These are phyloP conservation scores for Meyerozyma sp. DNA, from an alignment of 1,139 yeast species.

Conservation along the genomic window DNA sequence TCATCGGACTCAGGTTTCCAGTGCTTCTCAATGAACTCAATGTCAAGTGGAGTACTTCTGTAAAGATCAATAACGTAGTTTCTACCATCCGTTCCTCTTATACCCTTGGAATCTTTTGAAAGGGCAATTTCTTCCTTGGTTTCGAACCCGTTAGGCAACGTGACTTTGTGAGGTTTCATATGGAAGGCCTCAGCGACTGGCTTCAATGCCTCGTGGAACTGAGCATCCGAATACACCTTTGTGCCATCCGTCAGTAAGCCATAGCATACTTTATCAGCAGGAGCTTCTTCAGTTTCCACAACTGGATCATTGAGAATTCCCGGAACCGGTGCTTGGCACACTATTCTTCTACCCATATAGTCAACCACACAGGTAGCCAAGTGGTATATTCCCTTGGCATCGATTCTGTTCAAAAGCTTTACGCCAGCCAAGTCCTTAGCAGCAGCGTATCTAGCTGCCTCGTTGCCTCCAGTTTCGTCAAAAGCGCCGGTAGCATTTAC, in stretches of 20 bases:
- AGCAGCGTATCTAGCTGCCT: conserved; percentile 79
- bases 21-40: conserved; percentile 60
- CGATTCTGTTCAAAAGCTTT: conserved; percentile 62
- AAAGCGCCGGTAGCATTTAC: conserved; percentile 68
- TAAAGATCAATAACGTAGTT: conserved; percentile 79
- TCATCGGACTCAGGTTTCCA: conserved; percentile 32
- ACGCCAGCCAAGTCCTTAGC: conserved; percentile 76
- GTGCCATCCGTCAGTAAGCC: conserved; percentile 68
- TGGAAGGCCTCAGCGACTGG: conserved; percentile 73
- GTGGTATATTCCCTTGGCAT: conserved; percentile 59
- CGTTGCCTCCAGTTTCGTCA: conserved; percentile 67
- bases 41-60: conserved; percentile 80
- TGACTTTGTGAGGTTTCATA: conserved; percentile 61
- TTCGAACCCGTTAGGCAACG: conserved; percentile 25
- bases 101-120: conserved; percentile 80
- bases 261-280: conserved; percentile 52
- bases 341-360: conserved; percentile 79
- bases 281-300: conserved; percentile 16
- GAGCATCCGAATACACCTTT: conserved; percentile 40
- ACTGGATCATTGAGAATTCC: conserved; percentile 65
- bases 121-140: conserved; percentile 49
- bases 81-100: conserved; percentile 80
- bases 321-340: conserved; percentile 97
- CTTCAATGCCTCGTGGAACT: conserved; percentile 51
- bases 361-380: conserved; percentile 82